Evolutionary conservation across 2,329 filamentous ascomycete genomes (phyloP), one percentile per base, ranked within the genome.

Genomic region (Ceratocystis smalleyi): DNA sequence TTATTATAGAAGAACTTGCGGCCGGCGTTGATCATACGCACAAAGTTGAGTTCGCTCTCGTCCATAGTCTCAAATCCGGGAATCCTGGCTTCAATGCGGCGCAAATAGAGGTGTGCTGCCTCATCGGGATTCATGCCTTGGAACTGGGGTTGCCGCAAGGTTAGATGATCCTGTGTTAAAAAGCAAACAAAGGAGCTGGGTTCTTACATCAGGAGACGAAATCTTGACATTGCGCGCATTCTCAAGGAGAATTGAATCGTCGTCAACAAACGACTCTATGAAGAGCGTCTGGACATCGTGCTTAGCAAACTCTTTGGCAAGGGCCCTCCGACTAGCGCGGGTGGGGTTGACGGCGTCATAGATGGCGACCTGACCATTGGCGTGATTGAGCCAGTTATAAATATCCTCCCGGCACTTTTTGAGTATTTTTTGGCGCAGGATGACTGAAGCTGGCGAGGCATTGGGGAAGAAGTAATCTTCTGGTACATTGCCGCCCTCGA

Each of bases 1-100:
- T 97, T 96, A 77, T 99, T 99, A 75, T 97, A 92, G 70, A 92
- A 87, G 71, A 99, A 87, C 69, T 90, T 85, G 71, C 92, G 85
- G 55, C 94, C 94, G 6, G 94, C 94, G 70, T 99, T 99, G 73
- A 97, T 95, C 92, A 99, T 96, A 78, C 96, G 96, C 77, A 99
- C 92, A 76, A 92, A 99, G 73, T 97, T 96, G 68, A 99, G 81
- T 69, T 97, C 91, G 35, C 82, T 81, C 74, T 99, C 94, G 70
- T 91, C 83, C 91, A 99, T 97, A 0, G 90, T 95, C 76, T 99
- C 91, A 70, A 96, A 99, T 66, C 92, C 86, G 22, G 94, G 94
- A 66, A 99, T 99, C 69, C 94, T 89, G 70, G 89, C 86, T 68
- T 90, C 86, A 71, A 99, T 97, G 61, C 94, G 86, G 68, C 85